Conservation (phyloP, 2,329 filamentous ascomycete species). For the Colletotrichum costaricense region DNA sequence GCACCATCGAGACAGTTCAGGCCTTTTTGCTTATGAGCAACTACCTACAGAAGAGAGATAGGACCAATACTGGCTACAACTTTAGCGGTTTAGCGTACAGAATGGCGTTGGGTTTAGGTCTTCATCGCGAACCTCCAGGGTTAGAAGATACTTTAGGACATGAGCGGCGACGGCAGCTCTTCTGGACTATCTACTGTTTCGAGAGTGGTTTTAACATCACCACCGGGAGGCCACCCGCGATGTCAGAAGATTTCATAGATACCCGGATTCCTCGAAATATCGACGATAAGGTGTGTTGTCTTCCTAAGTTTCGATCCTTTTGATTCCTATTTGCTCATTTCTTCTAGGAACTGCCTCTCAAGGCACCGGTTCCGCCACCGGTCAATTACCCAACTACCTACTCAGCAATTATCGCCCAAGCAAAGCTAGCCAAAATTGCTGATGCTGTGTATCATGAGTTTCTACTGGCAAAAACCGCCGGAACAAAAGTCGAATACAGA, state of each 20-base stretch:
- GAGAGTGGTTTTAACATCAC: slow-evolving; percentile 61
- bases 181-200: slow-evolving; percentile 56
- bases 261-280: slow-evolving; percentile 55
- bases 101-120: slow-evolving; percentile 61
- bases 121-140: slow-evolving; percentile 57
- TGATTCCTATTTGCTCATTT: no score
- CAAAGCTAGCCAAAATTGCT: slow-evolving; percentile 52
- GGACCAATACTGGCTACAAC: slow-evolving; percentile 64
- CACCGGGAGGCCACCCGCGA: slow-evolving; percentile 55
- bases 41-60: slow-evolving; percentile 62
- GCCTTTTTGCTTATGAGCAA: slow-evolving; percentile 57
- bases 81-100: slow-evolving; percentile 61
- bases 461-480: slow-evolving; percentile 49
- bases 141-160: slow-evolving; percentile 46
- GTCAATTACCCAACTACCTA: slow-evolving; percentile 52
- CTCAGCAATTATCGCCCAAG: slow-evolving; percentile 53
- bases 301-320: no score
- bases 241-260: slow-evolving; percentile 54
- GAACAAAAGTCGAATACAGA: slow-evolving; percentile 47
- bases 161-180: slow-evolving; percentile 50
- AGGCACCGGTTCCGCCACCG: slow-evolving; percentile 22
- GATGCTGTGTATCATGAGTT: slow-evolving; percentile 54
- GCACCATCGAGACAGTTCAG: slow-evolving; percentile 57
- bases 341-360: slow-evolving; percentile 21
- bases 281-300: slow-evolving; percentile 50